These are phyloP conservation scores for Gremmenia infestans DNA, from an alignment of 2,329 filamentous ascomycete genomes.

Conservation along the genomic window DNA sequence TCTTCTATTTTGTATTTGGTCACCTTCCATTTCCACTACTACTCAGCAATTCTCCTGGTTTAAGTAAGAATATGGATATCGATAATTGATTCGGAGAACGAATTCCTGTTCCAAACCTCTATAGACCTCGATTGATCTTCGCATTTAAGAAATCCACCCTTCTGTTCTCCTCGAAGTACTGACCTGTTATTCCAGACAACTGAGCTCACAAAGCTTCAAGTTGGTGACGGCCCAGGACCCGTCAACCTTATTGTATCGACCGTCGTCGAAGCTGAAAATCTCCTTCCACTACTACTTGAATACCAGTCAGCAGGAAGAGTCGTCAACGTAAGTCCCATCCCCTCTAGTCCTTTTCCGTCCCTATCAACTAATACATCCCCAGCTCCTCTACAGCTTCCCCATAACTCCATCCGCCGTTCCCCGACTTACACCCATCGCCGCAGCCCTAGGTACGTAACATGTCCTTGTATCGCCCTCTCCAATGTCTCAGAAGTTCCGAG, in stretches of 20 bases:
- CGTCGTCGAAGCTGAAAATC: conserved; percentile 64
- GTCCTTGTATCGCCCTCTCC: too few species aligned
- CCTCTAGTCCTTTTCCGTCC: not conserved
- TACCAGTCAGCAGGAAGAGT: conserved; percentile 48
- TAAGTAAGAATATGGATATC: too few species aligned
- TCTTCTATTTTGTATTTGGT: too few species aligned
- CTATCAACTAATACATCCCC: conserved; percentile 1
- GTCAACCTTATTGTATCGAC: conserved; percentile 67
- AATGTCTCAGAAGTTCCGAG: too few species aligned
- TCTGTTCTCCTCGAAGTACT: not conserved
- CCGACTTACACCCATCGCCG: conserved; percentile 53
- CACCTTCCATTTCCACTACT: too few species aligned
- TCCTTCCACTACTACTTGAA: conserved; percentile 55
- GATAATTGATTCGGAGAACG: not conserved
- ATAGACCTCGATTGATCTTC: not conserved
- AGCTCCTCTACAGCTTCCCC: conserved; percentile 59
- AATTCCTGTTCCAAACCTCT: not conserved
- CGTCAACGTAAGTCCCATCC: conserved; percentile 48
- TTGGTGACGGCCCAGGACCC: conserved; percentile 46
- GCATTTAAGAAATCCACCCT: not conserved
- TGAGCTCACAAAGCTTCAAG: conserved; percentile 63
- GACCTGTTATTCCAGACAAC: conserved; percentile 46
- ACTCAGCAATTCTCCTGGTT: too few species aligned
- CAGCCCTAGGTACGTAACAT: conserved; percentile 44
- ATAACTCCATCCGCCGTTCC: conserved; percentile 55